phyloP scores from a whole-genome alignment of 2,329 filamentous ascomycete genomes.

The Colletotrichum tamarilloi region DNA sequence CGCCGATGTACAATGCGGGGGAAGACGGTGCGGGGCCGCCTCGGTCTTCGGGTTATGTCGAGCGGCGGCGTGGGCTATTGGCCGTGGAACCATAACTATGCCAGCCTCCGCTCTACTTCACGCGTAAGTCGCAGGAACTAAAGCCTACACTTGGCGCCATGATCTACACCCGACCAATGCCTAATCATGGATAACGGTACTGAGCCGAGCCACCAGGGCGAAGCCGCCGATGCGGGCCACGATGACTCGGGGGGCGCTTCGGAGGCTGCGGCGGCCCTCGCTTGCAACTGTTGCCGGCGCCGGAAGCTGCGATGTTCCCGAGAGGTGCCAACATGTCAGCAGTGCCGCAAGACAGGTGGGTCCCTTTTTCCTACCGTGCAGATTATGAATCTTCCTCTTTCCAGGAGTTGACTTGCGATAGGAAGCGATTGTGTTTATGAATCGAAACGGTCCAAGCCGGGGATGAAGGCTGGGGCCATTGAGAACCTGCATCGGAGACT shows the following conservation, averaged over 20 bases:
- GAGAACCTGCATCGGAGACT: conserved; percentile 38
- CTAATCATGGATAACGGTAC: not conserved
- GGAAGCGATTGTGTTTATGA: conserved; percentile 39
- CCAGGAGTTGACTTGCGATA: not conserved
- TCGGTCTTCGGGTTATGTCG: not conserved
- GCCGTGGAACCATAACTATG: conserved; percentile 2
- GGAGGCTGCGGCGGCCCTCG: conserved; percentile 54
- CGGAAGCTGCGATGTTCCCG: conserved; percentile 49
- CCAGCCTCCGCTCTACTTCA: not conserved
- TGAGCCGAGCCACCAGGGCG: conserved; percentile 33
- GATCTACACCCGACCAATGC: not conserved
- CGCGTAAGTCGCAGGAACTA: not conserved
- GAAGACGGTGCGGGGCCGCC: not conserved
- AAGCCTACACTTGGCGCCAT: not conserved
- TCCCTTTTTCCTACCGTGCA: conserved; percentile 34
- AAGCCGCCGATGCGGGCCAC: conserved; percentile 40
- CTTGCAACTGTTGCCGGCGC: conserved; percentile 42
- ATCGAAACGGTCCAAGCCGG: conserved; percentile 40
- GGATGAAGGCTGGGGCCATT: conserved; percentile 39
- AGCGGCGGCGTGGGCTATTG: not conserved
- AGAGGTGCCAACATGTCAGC: conserved; percentile 44
- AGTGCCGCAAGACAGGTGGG: conserved; percentile 43
- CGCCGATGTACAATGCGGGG: not conserved
- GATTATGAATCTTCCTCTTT: not conserved
- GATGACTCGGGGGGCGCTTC: conserved; percentile 49